Base-by-base conservation (phyloP, 2,329 filamentous ascomycete genomes). In the Neoascochyta sp. region DNA sequence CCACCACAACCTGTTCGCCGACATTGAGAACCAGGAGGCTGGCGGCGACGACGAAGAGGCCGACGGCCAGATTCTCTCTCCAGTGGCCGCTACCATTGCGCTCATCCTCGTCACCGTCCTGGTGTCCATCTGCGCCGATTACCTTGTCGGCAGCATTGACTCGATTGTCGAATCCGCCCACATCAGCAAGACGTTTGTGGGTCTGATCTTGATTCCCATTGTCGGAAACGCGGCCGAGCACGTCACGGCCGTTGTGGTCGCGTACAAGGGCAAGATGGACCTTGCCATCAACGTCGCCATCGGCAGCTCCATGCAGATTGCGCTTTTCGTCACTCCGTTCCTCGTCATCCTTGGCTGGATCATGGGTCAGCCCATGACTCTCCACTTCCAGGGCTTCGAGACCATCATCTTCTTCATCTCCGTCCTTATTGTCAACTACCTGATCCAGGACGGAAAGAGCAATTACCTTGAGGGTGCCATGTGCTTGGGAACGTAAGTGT, bases 341-440 rank as follows among this genome's bases (percentile, higher is more conserved):
- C 58, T 76, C 29, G 73, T 76, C 33, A 69, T 76, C 22, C 64
- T 75, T 7, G 74, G 74, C 28, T 76, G 73, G 73, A 67, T 69
- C 47, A 69, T 76, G 34, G 66, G 63, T 13, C 52, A 70, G 42
- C 62, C 66, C 25, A 75, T 75, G 72, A 70, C 82, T 16, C 72
- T 93, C 18, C 88, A 90, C 67, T 93, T 93, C 62, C 86, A 86
- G 38, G 74, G 87, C 27, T 94, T 93, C 63, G 86, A 93, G 73
- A 93, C 86, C 0, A 83, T 92, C 13, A 86, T 83, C 34, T 75
- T 93, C 52, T 93, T 93, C 62, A 78, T 90, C 29, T 84, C 80
- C 29, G 81, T 87, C 6, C 80, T 93, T 43, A 87, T 93, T 41
- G 85, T 90, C 63, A 92, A 90, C 64, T 93, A 92, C 57, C 66